Base-by-base conservation (phyloP, 1,284 basidiomycete species). In the Trametes pubescens region DNA sequence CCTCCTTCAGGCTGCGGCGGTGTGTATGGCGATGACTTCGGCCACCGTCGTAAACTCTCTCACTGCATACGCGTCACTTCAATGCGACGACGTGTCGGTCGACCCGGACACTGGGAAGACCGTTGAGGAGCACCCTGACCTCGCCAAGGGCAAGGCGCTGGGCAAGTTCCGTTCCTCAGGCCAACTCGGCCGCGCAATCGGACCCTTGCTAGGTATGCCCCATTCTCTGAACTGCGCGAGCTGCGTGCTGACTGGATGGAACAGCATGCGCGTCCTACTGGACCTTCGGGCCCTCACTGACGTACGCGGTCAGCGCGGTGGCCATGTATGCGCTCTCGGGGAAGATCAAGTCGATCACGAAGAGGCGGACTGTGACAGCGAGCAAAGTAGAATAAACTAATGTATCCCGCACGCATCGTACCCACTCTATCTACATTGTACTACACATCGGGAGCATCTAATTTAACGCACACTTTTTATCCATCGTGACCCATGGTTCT, bases 1-100 rank as follows among this genome's bases (percentile, higher is more conserved):
- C 43, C 78, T 94, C 0, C 81, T 97, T 5, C 92, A 93, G 71
- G 81, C 79, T 11, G 90, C 92, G 2, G 92, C 93, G 0, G 82
- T 92, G 2, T 92, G 90, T 72, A 82, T 97, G 76, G 93, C 93
- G 1, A 96, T 94, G 79, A 96, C 95, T 1, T 92, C 89, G 65
- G 95, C 95, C 4, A 96, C 94, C 2, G 95, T 96, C 51, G 95
- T 98, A 64, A 96, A 92, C 72, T 87, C 93, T 4, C 80, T 98
- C 65, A 97, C 94, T 49, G 88, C 94, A 22, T 87, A 90, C 65
- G 95, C 94, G 11, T 94, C 93, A 10, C 76, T 94, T 67, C 93
- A 95, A 77, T 95, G 93, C 70, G 93, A 96, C 73, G 93, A 92
- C 26, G 80, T 77, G 4, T 77, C 74, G 2, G 76, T 84, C 35